Evolutionary conservation across 495 filamentous ascomycete species (phyloP).

Genomic region (Hapsidospora chrysogenum): DNA sequence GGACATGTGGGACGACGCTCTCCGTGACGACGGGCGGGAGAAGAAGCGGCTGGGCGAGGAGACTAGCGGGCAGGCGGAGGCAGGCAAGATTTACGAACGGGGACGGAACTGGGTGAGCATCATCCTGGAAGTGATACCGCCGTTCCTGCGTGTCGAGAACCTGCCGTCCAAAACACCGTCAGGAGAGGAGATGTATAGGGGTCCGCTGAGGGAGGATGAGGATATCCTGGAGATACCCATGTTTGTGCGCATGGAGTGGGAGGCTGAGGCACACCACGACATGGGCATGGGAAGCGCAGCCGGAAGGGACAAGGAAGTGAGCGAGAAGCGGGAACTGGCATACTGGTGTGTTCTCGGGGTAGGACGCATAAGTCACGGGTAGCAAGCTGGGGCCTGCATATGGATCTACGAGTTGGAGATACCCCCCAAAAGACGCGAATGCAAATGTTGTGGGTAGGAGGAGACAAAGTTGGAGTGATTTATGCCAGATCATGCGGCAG

Average conservation of each 20-base stretch:
- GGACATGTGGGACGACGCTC: constrained; percentile 89
- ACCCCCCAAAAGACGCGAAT: constrained; percentile 1
- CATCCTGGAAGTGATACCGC: constrained; percentile 78
- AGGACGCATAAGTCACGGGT: constrained; percentile 46
- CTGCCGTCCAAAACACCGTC: constrained; percentile 7
- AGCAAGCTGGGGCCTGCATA: too few relatives aligned
- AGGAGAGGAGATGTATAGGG: constrained; percentile 11
- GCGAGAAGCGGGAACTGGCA: constrained; percentile 56
- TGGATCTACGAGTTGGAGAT: too few relatives aligned
- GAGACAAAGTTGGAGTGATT: background rate
- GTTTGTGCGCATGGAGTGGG: constrained; percentile 85
- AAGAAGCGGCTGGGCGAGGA: constrained; percentile 22
- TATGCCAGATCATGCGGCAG: background rate
- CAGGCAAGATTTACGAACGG: constrained; percentile 87
- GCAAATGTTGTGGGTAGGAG: too few relatives aligned
- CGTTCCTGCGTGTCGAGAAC: constrained; percentile 24
- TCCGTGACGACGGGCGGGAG: constrained; percentile 31
- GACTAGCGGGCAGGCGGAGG: constrained; percentile 47
- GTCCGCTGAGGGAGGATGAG: constrained; percentile 48
- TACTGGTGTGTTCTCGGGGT: constrained; percentile 92
- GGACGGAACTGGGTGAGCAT: constrained; percentile 92
- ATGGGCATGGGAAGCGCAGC: constrained; percentile 13
- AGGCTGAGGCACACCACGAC: constrained; percentile 56
- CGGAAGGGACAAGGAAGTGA: constrained; percentile 24
- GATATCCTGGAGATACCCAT: constrained; percentile 91